Evolutionary conservation across 108 stramenopile species (phyloP), one percentile per base, ranked within the genome.

Genomic region (Parmales sp.): DNA sequence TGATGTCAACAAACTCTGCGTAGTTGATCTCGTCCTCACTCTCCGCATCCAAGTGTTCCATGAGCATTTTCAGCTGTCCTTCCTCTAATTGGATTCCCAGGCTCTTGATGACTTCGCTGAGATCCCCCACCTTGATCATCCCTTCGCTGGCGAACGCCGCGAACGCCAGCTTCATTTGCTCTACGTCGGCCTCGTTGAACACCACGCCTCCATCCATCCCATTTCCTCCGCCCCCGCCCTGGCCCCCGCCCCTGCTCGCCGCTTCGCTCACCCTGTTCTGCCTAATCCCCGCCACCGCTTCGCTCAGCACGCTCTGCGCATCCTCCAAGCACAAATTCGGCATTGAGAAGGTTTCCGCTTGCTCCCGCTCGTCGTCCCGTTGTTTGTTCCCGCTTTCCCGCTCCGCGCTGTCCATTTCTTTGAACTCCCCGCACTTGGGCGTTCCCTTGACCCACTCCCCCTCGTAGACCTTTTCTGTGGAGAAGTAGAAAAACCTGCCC

Each of bases 361-460:
- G n/a, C n/a, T n/a, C n/a, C 20, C 1, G 6, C 5, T 1, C 45
- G 45, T n/a, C 45, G 45, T 22, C 45, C 13, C 28, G 23, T 8
- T 7, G 6, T 7, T 7, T 26, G 1, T 26, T 1, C 4, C 28
- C 1, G 9, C 13, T 8, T 1, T 23, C 6, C 9, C 8, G 23
- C 64, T 37, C 72, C 31, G 23, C 50, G 25, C 48, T 8, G 5
- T 28, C 18, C 54, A 39, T n/a, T 7, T 60, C 29, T 1, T 28
- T 20, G 44, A 39, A 83, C 51, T 73, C 72, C 39, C 82, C 82
- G 73, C 78, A 79, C 64, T 73, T 63, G 38, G 82, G 74, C 7
- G 50, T 66, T 25, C 72, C 82, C 2, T 45, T 69, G 9, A 78
- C 73, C 82, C 82, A 83, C 51, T 81, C 82, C 4, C 80, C 82